Evolutionary conservation across 805 yeast species (phyloP).

Genomic region (Yamadazyma kitorensis): DNA sequence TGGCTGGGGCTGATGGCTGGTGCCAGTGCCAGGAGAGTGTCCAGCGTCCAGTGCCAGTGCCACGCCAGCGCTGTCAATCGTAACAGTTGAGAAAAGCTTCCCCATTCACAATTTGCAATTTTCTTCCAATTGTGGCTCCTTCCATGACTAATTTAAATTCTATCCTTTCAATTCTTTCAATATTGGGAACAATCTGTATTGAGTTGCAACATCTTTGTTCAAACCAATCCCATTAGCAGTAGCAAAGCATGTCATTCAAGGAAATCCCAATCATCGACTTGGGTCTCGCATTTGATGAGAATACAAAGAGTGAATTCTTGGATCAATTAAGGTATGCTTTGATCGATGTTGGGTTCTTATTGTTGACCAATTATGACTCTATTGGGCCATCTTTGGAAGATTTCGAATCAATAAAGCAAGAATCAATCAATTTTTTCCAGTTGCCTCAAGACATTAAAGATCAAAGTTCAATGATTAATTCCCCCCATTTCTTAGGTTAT

Average conservation of each 20-base stretch:
- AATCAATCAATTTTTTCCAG: constrained; percentile 43
- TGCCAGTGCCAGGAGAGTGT: too few relatives aligned
- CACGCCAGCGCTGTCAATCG: too few relatives aligned
- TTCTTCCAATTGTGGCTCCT: too few relatives aligned
- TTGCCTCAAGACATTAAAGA: constrained; percentile 45
- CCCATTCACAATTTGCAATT: too few relatives aligned
- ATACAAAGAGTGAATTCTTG: constrained; percentile 42
- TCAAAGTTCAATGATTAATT: constrained; percentile 49
- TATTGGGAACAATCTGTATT: too few relatives aligned
- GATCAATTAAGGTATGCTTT: constrained; percentile 43
- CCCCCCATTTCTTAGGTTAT: constrained; percentile 60
- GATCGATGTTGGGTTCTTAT: constrained; percentile 55
- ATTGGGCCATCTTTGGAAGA: constrained; percentile 42
- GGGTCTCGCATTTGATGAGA: constrained; percentile 29
- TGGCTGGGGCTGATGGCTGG: too few relatives aligned
- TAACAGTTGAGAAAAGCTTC: too few relatives aligned
- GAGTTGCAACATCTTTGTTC: too few relatives aligned
- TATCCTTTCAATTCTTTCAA: too few relatives aligned
- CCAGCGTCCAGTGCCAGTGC: too few relatives aligned
- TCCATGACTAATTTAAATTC: too few relatives aligned
- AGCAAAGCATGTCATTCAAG: constrained; percentile 29
- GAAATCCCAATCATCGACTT: constrained; percentile 48
- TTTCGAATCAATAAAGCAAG: constrained; percentile 34
- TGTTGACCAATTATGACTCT: constrained; percentile 37
- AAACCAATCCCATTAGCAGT: too few relatives aligned